phyloP scores from a whole-genome alignment of 495 filamentous ascomycete species.

The Gamarada debralockiae region DNA sequence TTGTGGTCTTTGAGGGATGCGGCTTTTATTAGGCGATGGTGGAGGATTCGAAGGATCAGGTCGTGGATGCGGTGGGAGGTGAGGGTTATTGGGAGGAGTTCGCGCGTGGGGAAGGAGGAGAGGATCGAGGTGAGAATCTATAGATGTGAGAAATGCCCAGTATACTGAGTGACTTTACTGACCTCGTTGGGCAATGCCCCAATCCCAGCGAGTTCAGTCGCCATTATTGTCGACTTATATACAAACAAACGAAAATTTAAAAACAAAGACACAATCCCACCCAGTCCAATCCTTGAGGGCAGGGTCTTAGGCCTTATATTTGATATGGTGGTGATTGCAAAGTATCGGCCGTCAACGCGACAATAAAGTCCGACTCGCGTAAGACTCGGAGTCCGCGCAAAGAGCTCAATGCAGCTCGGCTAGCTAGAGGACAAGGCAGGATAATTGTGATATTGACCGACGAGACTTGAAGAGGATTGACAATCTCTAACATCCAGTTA shows the following conservation, averaged over 20 bases:
- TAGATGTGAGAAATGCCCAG: background rate
- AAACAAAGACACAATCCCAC: background rate
- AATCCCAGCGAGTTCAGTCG: background rate
- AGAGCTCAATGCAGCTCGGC: too few relatives aligned
- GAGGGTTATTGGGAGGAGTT: conserved; percentile 55
- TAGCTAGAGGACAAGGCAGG: too few relatives aligned
- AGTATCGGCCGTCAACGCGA: too few relatives aligned
- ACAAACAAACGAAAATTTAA: background rate
- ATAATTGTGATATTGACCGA: too few relatives aligned
- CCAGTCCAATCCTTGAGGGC: too few relatives aligned
- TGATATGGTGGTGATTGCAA: too few relatives aligned
- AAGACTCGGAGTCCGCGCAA: too few relatives aligned
- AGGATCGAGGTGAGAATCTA: conserved; percentile 70
- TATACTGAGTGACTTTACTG: background rate
- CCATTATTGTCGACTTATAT: background rate
- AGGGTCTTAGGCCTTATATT: too few relatives aligned
- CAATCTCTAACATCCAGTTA: too few relatives aligned
- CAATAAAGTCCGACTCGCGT: too few relatives aligned
- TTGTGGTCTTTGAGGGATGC: conserved; percentile 54
- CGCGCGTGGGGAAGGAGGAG: conserved; percentile 50
- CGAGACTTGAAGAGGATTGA: too few relatives aligned
- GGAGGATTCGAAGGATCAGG: conserved; percentile 62
- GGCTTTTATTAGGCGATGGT: conserved; percentile 56
- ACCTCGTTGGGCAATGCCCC: background rate
- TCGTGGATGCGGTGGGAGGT: conserved; percentile 66